These are phyloP conservation scores for Cadophora sp. DNA, from an alignment of 2,329 filamentous ascomycete genomes.

Conservation along the genomic window DNA sequence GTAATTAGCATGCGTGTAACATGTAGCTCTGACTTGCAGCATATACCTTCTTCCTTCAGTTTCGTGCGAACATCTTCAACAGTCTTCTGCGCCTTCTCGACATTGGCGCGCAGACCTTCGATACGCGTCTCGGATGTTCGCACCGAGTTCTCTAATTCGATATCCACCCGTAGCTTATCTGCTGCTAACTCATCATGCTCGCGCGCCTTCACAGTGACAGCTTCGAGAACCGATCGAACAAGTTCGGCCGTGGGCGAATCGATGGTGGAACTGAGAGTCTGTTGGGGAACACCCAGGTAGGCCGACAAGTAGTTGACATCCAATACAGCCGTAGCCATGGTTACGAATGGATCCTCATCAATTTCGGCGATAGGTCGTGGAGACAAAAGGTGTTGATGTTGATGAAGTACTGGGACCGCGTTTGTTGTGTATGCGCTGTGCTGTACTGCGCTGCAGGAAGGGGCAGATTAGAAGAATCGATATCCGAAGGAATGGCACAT, in stretches of 20 bases:
- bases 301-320: constrained; percentile 77
- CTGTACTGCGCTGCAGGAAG: neutral
- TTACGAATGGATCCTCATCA: constrained; percentile 40
- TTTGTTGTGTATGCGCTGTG: constrained; percentile 23
- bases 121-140: constrained; percentile 83
- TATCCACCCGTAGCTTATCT: constrained; percentile 87
- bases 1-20: constrained; percentile 27
- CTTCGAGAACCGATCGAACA: constrained; percentile 75
- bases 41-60: constrained; percentile 80
- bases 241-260: constrained; percentile 79
- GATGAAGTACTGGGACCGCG: constrained; percentile 20
- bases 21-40: neutral
- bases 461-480: neutral
- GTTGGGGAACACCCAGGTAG: constrained; percentile 73
- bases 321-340: constrained; percentile 66
- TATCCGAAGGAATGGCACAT: constrained; percentile 8
- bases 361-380: constrained; percentile 27
- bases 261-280: constrained; percentile 64
- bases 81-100: constrained; percentile 85
- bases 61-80: constrained; percentile 82
- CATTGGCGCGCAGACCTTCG: constrained; percentile 79
- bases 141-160: constrained; percentile 91
- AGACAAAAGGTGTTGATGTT: constrained; percentile 19
- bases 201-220: constrained; percentile 78
- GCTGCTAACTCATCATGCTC: constrained; percentile 84